Percentiles rank a stretch among this genome's conserved stretches.
These are phyloP conservation scores for Cercospora sojina DNA, from an alignment of 2,329 filamentous ascomycete species.

Conservation along the genomic window DNA sequence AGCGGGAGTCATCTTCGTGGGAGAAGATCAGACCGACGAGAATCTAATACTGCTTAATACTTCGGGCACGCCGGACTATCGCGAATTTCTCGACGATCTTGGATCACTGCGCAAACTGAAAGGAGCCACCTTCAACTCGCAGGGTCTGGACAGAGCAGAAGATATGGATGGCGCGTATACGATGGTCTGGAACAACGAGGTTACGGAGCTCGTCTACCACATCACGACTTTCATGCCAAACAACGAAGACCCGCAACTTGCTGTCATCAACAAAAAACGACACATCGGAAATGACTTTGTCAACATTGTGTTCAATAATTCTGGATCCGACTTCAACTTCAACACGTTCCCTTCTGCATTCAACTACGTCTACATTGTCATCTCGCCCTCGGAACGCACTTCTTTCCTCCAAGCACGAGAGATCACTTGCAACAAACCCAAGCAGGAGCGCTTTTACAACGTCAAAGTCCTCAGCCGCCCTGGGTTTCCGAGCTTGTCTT, in stretches of 20 bases:
- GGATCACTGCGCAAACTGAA: constrained; percentile 79
- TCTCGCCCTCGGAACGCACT: constrained; percentile 79
- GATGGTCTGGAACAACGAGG: constrained; percentile 90
- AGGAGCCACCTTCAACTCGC: constrained; percentile 84
- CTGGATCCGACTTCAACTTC: constrained; percentile 79
- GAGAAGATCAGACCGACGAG: constrained; percentile 79
- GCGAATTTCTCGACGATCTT: constrained; percentile 76
- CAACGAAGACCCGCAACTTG: constrained; percentile 66
- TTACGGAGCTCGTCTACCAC: constrained; percentile 94
- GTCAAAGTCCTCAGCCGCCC: constrained; percentile 86
- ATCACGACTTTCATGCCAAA: constrained; percentile 98
- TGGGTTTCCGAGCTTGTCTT: constrained; percentile 87
- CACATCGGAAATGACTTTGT: constrained; percentile 98
- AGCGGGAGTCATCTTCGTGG: constrained; percentile 90
- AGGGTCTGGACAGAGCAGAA: constrained; percentile 77
- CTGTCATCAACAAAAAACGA: constrained; percentile 69
- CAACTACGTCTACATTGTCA: constrained; percentile 96
- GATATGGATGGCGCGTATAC: constrained; percentile 83
- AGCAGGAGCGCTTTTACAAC: constrained; percentile 67
- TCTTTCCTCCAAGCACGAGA: constrained; percentile 68
- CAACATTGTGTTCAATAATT: constrained; percentile 97
- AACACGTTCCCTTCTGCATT: constrained; percentile 93
- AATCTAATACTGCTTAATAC: constrained; percentile 83
- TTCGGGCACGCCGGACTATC: constrained; percentile 82
- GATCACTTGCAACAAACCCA: constrained; percentile 36